Conservation (phyloP, 345 rosid genomes). For the Eutrema yunnanense region DNA sequence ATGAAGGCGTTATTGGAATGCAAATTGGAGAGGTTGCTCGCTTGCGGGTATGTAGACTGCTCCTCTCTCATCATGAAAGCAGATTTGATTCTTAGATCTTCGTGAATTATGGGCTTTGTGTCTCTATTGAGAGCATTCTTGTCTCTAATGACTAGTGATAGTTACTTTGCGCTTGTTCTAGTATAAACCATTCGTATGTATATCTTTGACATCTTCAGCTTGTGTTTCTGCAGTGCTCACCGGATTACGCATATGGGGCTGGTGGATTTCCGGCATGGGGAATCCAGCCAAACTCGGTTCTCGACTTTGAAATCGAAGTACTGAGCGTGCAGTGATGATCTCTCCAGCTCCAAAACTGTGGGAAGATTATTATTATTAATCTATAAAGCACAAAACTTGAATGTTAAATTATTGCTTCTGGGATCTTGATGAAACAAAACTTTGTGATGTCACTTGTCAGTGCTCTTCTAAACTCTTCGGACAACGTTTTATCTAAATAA, state of each 20-base stretch:
- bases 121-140: neutral
- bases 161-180: neutral
- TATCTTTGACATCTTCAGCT: neutral
- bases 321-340: constrained; percentile 43
- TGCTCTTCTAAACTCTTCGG: constrained; percentile 8
- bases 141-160: neutral
- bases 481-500: constrained; percentile 23
- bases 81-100: neutral
- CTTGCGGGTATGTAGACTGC: constrained; percentile 53
- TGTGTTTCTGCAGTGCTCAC: constrained; percentile 64
- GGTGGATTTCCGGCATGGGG: constrained; percentile 85
- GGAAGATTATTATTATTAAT: neutral
- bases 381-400: neutral
- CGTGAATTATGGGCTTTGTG: neutral
- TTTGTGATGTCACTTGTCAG: neutral
- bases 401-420: neutral
- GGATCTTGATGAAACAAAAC: constrained; percentile 3
- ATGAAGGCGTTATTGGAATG: constrained; percentile 97
- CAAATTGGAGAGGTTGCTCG: constrained; percentile 93
- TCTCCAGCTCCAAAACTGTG: neutral
- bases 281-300: constrained; percentile 74
- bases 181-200: neutral
- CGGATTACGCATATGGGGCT: constrained; percentile 91
- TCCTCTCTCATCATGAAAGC: neutral
- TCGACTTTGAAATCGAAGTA: constrained; percentile 89